Evolutionary conservation across 257 asterid genomes (phyloP).

Genomic region (Solanum chaucha): DNA sequence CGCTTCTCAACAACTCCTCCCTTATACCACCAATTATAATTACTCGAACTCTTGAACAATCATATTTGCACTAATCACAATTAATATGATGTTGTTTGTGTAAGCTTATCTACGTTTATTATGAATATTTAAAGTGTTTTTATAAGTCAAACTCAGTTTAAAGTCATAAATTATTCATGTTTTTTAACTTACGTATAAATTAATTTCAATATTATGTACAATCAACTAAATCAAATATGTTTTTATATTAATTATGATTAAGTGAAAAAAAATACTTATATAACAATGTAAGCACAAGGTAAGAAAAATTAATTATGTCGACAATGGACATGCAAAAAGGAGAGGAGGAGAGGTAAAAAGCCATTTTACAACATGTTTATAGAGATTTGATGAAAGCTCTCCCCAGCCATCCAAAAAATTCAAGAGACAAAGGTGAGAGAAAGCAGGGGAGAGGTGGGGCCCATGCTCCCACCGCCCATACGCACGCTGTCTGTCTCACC

Average conservation of each 20-base stretch:
- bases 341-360: neutral
- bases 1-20: conserved; percentile 1
- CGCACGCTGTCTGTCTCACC: conserved; percentile 26
- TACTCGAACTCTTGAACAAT: neutral
- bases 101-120: neutral
- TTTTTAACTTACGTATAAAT: too few species aligned
- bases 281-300: too few species aligned
- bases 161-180: too few species aligned
- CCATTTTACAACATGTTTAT: neutral
- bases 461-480: conserved; percentile 27
- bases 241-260: too few species aligned
- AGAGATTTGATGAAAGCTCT: neutral
- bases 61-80: neutral
- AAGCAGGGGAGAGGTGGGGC: neutral
- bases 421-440: conserved; percentile 20
- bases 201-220: too few species aligned
- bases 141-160: neutral
- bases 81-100: neutral
- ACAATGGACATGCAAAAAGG: neutral
- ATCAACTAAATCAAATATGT: too few species aligned
- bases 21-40: neutral
- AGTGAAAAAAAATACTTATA: too few species aligned
- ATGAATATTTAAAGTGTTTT: neutral
- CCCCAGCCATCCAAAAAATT: neutral
- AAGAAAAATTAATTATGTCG: neutral